Evolutionary conservation across 495 filamentous ascomycete genomes (phyloP), one percentile per base, ranked within the genome.

Genomic region (Penicillium atrosanguineum): DNA sequence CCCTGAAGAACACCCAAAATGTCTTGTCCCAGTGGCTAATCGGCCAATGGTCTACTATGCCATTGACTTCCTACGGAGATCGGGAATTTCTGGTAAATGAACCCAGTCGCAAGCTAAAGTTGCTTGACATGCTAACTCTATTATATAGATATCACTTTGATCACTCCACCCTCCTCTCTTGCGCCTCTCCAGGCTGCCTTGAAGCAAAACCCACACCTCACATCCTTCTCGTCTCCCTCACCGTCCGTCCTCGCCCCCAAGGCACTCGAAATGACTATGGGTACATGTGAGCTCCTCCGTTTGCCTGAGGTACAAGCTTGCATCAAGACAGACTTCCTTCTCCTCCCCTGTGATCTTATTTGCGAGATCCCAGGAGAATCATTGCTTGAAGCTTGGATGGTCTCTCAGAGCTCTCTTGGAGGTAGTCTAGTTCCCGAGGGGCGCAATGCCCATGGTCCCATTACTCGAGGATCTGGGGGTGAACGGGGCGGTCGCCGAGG

Each of bases 1-100:
- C 49, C 87, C 92, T 5, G 87, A 93, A 68, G 90, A 95, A 62
- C 53, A 46, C 25, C 60, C 57, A 8, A 98, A 97, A 73, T 89
- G 88, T 44, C 81, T 98, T 8, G 75, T 97, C 23, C 91, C 91
- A 7, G 87, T 97, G 47, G 94, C 93, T 50, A 97, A 97, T 70
- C 79, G 91, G 50, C 93, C 93, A 0, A 96, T 97, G 94, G 82
- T 98, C 31, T 96, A 87, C 83, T 97, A 96, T 69, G 85, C 90
- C 0, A 77, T 98, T 42, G 90, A 96, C 55, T 97, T 88, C 74
- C 95, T 91, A 63, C 88, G 91, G 67, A 79, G 90, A 16, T 87
- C 87, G 67, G 91, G 90, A 53, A 84, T 96, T 53, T 87, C 86
- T 61, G 82, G 89, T 92, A 71, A 67, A 74, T 63, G 16, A 29